These are phyloP conservation scores for Fimicolochytrium jonesii DNA, from an alignment of 192 early-diverging fungal species.

Conservation along the genomic window DNA sequence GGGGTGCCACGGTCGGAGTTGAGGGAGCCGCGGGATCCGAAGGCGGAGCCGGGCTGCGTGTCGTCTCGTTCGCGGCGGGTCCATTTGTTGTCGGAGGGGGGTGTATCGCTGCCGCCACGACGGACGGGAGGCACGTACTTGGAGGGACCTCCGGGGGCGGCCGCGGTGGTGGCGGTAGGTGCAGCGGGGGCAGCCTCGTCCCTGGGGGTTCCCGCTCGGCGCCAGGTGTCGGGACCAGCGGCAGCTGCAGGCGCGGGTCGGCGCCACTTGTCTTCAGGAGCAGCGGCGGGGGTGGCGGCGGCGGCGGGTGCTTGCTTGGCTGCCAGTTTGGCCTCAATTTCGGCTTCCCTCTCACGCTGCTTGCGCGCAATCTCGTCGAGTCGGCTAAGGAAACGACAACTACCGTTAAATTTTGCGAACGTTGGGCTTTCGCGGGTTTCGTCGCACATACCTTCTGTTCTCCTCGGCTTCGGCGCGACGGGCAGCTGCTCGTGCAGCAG, in stretches of 20 bases:
- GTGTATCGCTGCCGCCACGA: too few relatives aligned
- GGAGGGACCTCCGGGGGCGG: too few relatives aligned
- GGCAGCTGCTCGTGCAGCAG: slow-evolving; percentile 13
- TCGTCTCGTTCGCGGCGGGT: too few relatives aligned
- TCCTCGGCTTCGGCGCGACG: slow-evolving; percentile 31
- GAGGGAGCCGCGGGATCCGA: too few relatives aligned
- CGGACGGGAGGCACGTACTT: too few relatives aligned
- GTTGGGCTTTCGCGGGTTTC: neutral
- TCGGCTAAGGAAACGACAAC: too few relatives aligned
- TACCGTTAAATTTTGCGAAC: neutral
- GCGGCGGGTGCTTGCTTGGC: slow-evolving; percentile 7
- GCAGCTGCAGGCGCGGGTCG: slow-evolving; percentile 10
- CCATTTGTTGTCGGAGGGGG: too few relatives aligned
- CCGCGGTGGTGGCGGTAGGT: too few relatives aligned
- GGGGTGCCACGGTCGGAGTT: too few relatives aligned
- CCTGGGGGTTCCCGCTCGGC: too few relatives aligned
- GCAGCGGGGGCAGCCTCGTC: too few relatives aligned
- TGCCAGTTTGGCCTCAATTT: slow-evolving; percentile 18
- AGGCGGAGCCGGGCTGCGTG: too few relatives aligned
- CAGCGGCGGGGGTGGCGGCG: slow-evolving; percentile 4
- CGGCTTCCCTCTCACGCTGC: slow-evolving; percentile 25
- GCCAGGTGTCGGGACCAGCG: slow-evolving; percentile 1
- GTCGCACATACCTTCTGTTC: slow-evolving; percentile 14
- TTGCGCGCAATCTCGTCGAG: slow-evolving; percentile 26
- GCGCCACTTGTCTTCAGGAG: slow-evolving; percentile 9